Conservation (phyloP, 768 basidiomycete species). For the Epithele typhae region DNA sequence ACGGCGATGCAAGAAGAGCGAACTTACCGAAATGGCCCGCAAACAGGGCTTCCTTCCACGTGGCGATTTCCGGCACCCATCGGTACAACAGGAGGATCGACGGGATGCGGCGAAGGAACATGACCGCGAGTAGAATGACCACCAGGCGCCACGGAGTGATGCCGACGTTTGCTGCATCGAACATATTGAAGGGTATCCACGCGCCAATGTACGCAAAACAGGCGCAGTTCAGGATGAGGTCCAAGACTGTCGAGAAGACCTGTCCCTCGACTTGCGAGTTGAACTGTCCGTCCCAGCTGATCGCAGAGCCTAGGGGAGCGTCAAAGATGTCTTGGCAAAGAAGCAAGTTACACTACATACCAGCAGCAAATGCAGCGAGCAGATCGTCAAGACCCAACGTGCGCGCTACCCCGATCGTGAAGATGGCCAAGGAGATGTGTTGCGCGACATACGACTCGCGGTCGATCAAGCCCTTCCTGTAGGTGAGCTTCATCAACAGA, state of each 20-base stretch:
- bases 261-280: constrained; percentile 79
- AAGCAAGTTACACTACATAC: constrained; percentile 40
- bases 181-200: constrained; percentile 68
- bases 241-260: constrained; percentile 85
- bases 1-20: no score
- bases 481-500: constrained; percentile 66
- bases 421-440: constrained; percentile 66
- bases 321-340: no score
- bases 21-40: constrained; percentile 86
- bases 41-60: constrained; percentile 85
- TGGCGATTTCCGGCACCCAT: constrained; percentile 83
- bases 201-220: constrained; percentile 88
- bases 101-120: constrained; percentile 79
- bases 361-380: constrained; percentile 82
- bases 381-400: constrained; percentile 85
- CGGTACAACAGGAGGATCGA: constrained; percentile 70
- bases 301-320: constrained; percentile 82
- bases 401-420: constrained; percentile 72
- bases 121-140: constrained; percentile 59
- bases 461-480: constrained; percentile 61
- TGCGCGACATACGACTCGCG: constrained; percentile 87
- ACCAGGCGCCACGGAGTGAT: constrained; percentile 70
- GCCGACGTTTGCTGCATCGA: constrained; percentile 51
- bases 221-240: constrained; percentile 77
- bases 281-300: constrained; percentile 89